phyloP scores from a whole-genome alignment of 768 basidiomycete genomes.

The Leucocoprinus birnbaumii region DNA sequence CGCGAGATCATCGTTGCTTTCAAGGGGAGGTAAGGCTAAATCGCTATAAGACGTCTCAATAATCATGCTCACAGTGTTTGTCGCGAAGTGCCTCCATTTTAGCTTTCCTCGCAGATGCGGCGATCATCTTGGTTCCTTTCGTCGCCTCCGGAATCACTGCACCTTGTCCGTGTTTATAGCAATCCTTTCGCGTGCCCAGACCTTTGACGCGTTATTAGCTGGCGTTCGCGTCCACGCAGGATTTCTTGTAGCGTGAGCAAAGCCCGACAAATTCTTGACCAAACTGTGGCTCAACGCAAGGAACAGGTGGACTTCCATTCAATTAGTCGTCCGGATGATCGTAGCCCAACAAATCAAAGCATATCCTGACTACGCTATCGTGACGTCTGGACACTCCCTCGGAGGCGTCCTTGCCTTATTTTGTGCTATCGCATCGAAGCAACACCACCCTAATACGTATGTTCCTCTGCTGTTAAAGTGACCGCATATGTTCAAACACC shows the following conservation, averaged over 20 bases:
- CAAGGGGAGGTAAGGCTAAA: constrained; percentile 41
- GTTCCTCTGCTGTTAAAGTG: no score
- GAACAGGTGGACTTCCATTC: constrained; percentile 50
- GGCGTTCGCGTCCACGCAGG: constrained; percentile 45
- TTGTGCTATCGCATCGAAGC: constrained; percentile 41
- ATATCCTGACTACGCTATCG: constrained; percentile 36
- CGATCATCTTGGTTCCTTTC: constrained; percentile 40
- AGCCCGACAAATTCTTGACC: neutral
- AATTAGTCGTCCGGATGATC: constrained; percentile 33
- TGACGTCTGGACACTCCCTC: constrained; percentile 51
- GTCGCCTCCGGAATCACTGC: constrained; percentile 39
- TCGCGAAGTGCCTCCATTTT: constrained; percentile 34
- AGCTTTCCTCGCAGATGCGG: constrained; percentile 40
- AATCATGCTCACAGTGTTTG: neutral
- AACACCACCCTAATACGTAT: constrained; percentile 36
- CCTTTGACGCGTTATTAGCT: constrained; percentile 19
- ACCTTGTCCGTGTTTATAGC: constrained; percentile 26
- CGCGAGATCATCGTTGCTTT: constrained; percentile 48
- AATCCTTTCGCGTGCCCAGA: neutral
- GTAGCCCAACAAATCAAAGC: constrained; percentile 30
- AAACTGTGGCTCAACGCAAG: neutral
- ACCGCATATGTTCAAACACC: no score
- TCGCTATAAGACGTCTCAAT: neutral
- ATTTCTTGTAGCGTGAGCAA: constrained; percentile 44
- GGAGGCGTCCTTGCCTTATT: constrained; percentile 51